Evolutionary conservation across 2,329 filamentous ascomycete genomes (phyloP).

Genomic region (Calonectria fujianensis): DNA sequence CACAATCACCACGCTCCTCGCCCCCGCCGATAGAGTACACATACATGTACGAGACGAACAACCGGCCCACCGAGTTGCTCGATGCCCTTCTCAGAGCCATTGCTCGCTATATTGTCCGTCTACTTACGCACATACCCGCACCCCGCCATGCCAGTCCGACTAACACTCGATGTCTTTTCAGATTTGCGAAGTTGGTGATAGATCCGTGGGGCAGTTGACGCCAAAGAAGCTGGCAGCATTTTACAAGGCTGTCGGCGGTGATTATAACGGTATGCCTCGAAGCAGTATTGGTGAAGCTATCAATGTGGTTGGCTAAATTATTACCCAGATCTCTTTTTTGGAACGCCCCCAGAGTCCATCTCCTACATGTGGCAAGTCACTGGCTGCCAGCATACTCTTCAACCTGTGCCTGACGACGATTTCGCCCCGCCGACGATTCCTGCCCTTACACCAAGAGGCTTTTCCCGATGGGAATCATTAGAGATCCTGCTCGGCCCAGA

Average conservation of each 20-base stretch:
- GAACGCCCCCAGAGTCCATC: conserved; percentile 82
- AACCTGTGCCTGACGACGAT: conserved; percentile 80
- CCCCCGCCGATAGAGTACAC: conserved; percentile 70
- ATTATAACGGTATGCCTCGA: conserved; percentile 78
- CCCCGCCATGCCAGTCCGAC: conserved; percentile 27
- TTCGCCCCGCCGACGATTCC: conserved; percentile 87
- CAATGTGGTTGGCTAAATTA: conserved; percentile 34
- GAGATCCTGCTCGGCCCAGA: conserved; percentile 91
- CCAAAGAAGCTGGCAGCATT: conserved; percentile 85
- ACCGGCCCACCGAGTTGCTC: conserved; percentile 79
- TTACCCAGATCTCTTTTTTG: conserved; percentile 81
- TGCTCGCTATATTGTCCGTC: conserved; percentile 81
- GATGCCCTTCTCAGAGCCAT: conserved; percentile 82
- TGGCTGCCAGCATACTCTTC: conserved; percentile 91
- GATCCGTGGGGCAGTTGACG: conserved; percentile 71
- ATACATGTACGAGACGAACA: conserved; percentile 81
- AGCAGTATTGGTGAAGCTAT: conserved; percentile 9
- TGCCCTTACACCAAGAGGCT: conserved; percentile 87
- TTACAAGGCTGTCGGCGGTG: conserved; percentile 83
- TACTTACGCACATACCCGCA: background rate
- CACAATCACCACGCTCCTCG: conserved; percentile 46
- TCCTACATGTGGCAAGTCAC: conserved; percentile 95
- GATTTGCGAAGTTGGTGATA: conserved; percentile 76
- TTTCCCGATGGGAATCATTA: conserved; percentile 94
- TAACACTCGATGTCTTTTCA: conserved; percentile 57